phyloP scores from a whole-genome alignment of 192 early-diverging fungal species.

The Backusella tuberculispora region DNA sequence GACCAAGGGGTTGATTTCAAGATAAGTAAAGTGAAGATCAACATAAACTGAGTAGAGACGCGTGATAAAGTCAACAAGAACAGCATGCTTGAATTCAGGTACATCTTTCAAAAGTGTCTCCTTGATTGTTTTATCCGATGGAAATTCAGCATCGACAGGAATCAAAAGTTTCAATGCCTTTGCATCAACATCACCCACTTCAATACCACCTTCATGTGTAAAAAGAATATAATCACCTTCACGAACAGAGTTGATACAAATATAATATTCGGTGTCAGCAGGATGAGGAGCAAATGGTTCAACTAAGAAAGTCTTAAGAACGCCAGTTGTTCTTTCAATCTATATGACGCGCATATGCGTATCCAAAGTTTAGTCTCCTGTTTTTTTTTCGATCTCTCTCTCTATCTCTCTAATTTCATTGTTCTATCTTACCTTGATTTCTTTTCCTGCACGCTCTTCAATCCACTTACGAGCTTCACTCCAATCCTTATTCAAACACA shows the following conservation, averaged over 20 bases:
- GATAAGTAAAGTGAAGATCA: conserved; percentile 97
- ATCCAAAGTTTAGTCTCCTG: background rate
- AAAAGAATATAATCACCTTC: conserved; percentile 96
- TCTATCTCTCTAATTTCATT: background rate
- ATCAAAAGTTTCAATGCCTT: conserved; percentile 89
- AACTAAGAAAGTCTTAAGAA: conserved; percentile 93
- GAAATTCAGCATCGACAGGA: conserved; percentile 78
- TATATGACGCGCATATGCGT: conserved; percentile 27
- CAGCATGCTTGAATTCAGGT: conserved; percentile 65
- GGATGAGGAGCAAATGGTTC: conserved; percentile 95
- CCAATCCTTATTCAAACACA: conserved; percentile 94
- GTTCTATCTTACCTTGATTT: conserved; percentile 62
- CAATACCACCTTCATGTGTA: conserved; percentile 98
- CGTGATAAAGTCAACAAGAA: conserved; percentile 88
- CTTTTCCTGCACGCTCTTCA: conserved; percentile 81
- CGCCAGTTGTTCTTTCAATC: conserved; percentile 82
- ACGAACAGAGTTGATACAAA: conserved; percentile 94
- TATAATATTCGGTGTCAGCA: conserved; percentile 91
- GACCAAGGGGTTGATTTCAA: conserved; percentile 99
- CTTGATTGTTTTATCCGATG: conserved; percentile 66
- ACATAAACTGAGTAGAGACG: conserved; percentile 94
- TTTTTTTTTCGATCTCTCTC: background rate
- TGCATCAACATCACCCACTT: conserved; percentile 97
- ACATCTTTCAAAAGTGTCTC: conserved; percentile 74
- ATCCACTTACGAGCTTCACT: conserved; percentile 87